Percentiles rank a stretch among this genome's conserved stretches.
Evolutionary conservation across 2,329 filamentous ascomycete genomes (phyloP).

Genomic region (Pseudogymnoascus sp.): DNA sequence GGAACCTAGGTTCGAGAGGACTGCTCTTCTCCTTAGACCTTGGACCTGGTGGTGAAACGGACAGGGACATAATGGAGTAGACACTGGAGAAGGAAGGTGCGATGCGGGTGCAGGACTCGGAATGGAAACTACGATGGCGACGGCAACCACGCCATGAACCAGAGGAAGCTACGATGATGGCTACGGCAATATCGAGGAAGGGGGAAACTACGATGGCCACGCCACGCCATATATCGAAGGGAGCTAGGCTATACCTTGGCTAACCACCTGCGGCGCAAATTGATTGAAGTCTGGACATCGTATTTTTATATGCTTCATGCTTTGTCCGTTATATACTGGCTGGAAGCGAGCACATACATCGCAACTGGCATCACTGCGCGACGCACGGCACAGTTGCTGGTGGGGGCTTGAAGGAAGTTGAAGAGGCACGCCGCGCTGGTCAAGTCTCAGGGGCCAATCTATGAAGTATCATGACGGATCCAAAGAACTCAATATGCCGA

Average conservation of each 20-base stretch:
- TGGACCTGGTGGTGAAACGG: background rate
- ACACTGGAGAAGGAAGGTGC: background rate
- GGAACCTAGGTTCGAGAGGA: background rate
- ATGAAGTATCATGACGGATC: background rate
- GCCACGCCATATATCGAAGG: too few species aligned
- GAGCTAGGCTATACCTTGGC: background rate
- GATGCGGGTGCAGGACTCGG: background rate
- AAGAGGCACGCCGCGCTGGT: background rate
- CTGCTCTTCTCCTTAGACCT: background rate
- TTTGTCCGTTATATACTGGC: background rate
- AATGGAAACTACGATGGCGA: background rate
- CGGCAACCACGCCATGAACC: too few species aligned
- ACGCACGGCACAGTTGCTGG: background rate
- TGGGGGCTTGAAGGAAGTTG: background rate
- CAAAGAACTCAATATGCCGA: background rate
- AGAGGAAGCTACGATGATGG: background rate
- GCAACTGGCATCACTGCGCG: background rate
- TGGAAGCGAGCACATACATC: background rate
- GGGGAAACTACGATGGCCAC: background rate
- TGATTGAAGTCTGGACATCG: background rate
- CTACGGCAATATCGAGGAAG: background rate
- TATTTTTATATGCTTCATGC: background rate
- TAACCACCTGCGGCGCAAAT: background rate
- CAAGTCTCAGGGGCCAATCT: background rate
- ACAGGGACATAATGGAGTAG: background rate